Percentiles rank a stretch among this genome's conserved stretches.
Conservation (phyloP, 768 basidiomycete species). For the Dacryopinax spathularia region DNA sequence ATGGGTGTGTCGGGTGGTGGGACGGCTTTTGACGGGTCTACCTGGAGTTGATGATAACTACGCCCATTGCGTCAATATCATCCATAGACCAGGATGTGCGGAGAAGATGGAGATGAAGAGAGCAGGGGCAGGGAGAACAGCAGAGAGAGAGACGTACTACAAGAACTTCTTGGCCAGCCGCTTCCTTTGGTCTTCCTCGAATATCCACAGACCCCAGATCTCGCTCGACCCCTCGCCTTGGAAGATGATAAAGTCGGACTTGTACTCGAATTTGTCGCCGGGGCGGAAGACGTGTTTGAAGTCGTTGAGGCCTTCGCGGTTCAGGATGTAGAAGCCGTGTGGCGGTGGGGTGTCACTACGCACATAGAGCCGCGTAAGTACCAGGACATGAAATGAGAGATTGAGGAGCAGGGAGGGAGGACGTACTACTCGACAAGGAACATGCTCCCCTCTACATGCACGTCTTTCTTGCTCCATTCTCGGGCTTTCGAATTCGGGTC, state of each 20-base stretch:
- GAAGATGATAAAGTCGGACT: slow-evolving; percentile 3
- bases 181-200: neutral
- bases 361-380: neutral
- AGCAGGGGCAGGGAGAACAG: neutral
- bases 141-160: neutral
- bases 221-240: neutral
- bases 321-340: slow-evolving; percentile 4
- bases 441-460: slow-evolving; percentile 3
- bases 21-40: neutral
- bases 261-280: slow-evolving; percentile 2
- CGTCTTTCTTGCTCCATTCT: slow-evolving; percentile 1
- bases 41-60: neutral
- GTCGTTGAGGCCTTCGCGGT: neutral
- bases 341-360: neutral
- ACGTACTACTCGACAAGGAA: slow-evolving; percentile 3
- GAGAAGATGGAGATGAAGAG: too few species aligned
- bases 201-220: neutral
- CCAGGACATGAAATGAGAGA: neutral
- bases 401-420: neutral
- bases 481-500: neutral
- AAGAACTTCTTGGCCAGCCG: neutral
- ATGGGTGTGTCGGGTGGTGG: neutral
- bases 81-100: neutral
- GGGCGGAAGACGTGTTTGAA: slow-evolving; percentile 3
- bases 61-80: neutral